phyloP scores from a whole-genome alignment of 768 basidiomycete genomes.

The Trametes cinnabarina region DNA sequence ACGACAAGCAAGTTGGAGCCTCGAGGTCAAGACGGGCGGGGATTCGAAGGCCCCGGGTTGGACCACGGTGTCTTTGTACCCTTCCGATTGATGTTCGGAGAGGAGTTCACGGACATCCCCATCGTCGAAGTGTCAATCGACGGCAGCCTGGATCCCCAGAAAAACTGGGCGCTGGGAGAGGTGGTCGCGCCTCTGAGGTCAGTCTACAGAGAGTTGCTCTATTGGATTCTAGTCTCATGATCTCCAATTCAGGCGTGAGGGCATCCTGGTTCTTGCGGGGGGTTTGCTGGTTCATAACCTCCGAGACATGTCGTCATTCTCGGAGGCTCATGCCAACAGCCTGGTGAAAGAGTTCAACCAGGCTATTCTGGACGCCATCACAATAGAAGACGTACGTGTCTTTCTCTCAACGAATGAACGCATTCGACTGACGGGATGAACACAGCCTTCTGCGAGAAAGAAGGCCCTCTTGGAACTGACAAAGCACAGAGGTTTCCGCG shows the following conservation, averaged over 20 bases:
- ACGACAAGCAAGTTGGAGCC: constrained; percentile 47
- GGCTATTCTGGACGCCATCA: constrained; percentile 57
- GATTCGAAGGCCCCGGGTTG: constrained; percentile 61
- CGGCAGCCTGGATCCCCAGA: constrained; percentile 52
- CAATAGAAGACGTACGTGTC: constrained; percentile 45
- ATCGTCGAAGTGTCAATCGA: constrained; percentile 73
- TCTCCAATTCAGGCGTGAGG: constrained; percentile 49
- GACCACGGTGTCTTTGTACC: constrained; percentile 84
- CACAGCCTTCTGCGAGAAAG: constrained; percentile 51
- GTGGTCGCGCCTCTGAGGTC: constrained; percentile 60
- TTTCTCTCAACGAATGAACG: not conserved
- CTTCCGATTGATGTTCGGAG: constrained; percentile 76
- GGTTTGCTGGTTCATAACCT: constrained; percentile 71
- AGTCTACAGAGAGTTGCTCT: constrained; percentile 18
- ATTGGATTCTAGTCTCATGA: constrained; percentile 6
- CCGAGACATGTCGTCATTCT: constrained; percentile 49
- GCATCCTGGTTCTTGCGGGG: constrained; percentile 67
- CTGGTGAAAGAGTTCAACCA: constrained; percentile 55
- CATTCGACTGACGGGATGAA: not conserved
- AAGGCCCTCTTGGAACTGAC: constrained; percentile 53
- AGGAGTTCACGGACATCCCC: constrained; percentile 58
- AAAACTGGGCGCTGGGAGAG: constrained; percentile 64
- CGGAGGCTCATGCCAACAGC: constrained; percentile 46
- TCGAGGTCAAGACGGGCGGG: constrained; percentile 65
- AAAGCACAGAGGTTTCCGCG: constrained; percentile 59